These are phyloP conservation scores for Flueggea neowawraea DNA, from an alignment of 441 rosid genomes.

Conservation along the genomic window DNA sequence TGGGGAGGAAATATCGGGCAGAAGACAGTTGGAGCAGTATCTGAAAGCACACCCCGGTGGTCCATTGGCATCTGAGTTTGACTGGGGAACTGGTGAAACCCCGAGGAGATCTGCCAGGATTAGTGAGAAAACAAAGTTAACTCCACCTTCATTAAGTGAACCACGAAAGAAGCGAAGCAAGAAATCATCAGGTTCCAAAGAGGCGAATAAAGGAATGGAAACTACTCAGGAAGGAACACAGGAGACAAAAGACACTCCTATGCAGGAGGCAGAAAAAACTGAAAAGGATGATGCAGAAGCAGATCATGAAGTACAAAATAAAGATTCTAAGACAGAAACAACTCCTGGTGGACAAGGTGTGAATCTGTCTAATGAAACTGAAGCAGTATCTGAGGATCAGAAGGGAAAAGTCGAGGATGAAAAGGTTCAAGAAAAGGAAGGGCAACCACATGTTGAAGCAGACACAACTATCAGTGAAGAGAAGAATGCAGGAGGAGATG, in stretches of 20 bases:
- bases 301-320: conserved; percentile 20
- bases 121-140: conserved; percentile 64
- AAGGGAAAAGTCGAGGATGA: conserved; percentile 23
- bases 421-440: not conserved
- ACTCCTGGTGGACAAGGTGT: conserved; percentile 16
- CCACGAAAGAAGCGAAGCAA: conserved; percentile 67
- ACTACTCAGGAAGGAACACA: conserved; percentile 26
- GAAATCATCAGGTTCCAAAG: conserved; percentile 44
- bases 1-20: conserved; percentile 74
- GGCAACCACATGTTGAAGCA: conserved; percentile 18
- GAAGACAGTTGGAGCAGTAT: conserved; percentile 84
- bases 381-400: conserved; percentile 12
- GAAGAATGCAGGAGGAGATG: conserved; percentile 15
- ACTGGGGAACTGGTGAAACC: conserved; percentile 90
- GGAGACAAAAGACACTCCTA: conserved; percentile 26
- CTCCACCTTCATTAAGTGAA: conserved; percentile 45
- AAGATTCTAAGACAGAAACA: conserved; percentile 22
- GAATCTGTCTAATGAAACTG: conserved; percentile 15
- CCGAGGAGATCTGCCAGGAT: conserved; percentile 95
- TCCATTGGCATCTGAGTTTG: conserved; percentile 63
- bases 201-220: conserved; percentile 36
- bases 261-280: conserved; percentile 31
- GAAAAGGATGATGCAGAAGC: conserved; percentile 22
- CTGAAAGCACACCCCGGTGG: conserved; percentile 78
- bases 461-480: conserved; percentile 10